Evolutionary conservation across 495 filamentous ascomycete genomes (phyloP), one percentile per base, ranked within the genome.

Genomic region (Penicillium macrosclerotiorum): DNA sequence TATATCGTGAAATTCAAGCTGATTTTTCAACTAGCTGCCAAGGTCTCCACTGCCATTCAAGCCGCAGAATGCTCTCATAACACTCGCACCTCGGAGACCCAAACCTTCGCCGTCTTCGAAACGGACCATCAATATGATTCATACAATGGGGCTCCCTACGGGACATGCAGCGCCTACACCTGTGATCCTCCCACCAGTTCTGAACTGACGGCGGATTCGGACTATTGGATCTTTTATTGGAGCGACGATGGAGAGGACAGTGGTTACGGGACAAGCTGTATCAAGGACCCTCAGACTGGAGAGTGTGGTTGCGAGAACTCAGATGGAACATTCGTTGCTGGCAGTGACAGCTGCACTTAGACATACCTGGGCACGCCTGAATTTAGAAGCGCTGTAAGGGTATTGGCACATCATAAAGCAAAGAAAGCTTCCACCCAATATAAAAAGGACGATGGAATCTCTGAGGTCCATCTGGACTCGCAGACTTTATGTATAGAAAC

Each of bases 41-140:
- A 66, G 38, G 50, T 56, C 32, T 68, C 64, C 34, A 63, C 33
- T 8, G 61, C 55, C 13, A 70, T 70, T 45, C 67, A 70, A 37
- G 67, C 67, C 16, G 63, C 67, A 24, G 67, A 70, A 35, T 70
- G 67, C 54, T 52, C 49, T 34, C 63, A 70, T 54, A 70, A 70
- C 55, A 70, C 67, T 5, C 58, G 67, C 9, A 62, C 57, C 4
- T 63, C 60, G n/a, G 31, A 19, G 17, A 67, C 56, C 14, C 63
- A 66, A 38, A 64, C 63, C n/a, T 69, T 67, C 42, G 65, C 61
- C 17, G 59, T 67, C 49, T 66, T 67, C 61, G 39, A 51, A 14
- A 64, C 55, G 3, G 57, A 68, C 51, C 62, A 65, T 42, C 45
- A 65, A 37, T 68, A 65, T 40, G 62, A 65, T 39, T 50, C 51